phyloP scores from a whole-genome alignment of 495 filamentous ascomycete genomes.

The Cercophora scortea region DNA sequence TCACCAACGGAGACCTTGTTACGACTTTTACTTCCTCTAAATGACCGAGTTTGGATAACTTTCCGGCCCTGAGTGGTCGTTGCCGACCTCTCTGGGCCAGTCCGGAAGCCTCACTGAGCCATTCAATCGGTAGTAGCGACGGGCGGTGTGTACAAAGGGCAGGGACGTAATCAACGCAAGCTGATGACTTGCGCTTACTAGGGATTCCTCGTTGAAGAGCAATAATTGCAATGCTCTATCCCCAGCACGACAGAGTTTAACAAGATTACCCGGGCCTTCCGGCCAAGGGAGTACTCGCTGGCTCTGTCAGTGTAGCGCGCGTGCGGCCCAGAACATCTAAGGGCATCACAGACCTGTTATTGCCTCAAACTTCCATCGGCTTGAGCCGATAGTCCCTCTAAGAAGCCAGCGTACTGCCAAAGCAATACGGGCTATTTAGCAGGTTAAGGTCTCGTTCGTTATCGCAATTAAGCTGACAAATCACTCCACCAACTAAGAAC shows the following conservation, averaged over 20 bases:
- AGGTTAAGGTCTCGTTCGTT: conserved; percentile 58
- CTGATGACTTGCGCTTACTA: conserved; percentile 69
- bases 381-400: conserved; percentile 41
- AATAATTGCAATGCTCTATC: conserved; percentile 66
- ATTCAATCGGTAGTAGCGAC: conserved; percentile 71
- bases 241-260: neutral
- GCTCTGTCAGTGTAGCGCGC: conserved; percentile 66
- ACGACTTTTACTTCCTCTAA: conserved; percentile 73
- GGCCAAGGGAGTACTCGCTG: conserved; percentile 64
- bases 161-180: conserved; percentile 69
- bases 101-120: conserved; percentile 65
- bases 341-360: conserved; percentile 66
- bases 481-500: conserved; percentile 63
- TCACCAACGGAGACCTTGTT: conserved; percentile 71
- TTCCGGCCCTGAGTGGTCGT: conserved; percentile 58
- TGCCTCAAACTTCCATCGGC: conserved; percentile 63
- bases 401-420: conserved; percentile 59
- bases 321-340: conserved; percentile 68
- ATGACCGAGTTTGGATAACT: conserved; percentile 66
- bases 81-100: conserved; percentile 57
- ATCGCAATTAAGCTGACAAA: conserved; percentile 72
- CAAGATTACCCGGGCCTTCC: conserved; percentile 49
- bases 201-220: conserved; percentile 73
- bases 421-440: conserved; percentile 62
- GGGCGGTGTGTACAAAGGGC: conserved; percentile 68